A percentile compares a stretch with the other conserved stretches of the same genome.
phyloP scores from a whole-genome alignment of 352 stramenopile genomes.

The Pythium rhizo-oryzae region DNA sequence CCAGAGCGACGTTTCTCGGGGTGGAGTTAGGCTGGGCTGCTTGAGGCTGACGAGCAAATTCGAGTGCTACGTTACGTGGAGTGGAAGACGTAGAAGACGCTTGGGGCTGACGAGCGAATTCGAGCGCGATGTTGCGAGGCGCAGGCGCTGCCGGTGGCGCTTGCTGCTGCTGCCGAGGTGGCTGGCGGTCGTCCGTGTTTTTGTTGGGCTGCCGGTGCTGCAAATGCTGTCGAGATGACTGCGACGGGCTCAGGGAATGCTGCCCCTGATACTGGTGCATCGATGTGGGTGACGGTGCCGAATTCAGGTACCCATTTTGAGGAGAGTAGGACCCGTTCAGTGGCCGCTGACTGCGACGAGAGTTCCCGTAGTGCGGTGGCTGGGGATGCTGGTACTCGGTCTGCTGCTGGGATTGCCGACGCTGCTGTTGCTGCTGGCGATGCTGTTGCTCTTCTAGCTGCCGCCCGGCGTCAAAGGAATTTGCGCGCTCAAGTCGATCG shows the following conservation, averaged over 20 bases:
- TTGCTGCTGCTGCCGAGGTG: neutral
- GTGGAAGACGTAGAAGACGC: neutral
- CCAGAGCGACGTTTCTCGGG: slow-evolving; percentile 20
- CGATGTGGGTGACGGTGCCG: slow-evolving; percentile 25
- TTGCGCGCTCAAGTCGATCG: slow-evolving; percentile 24
- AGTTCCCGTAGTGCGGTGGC: slow-evolving; percentile 14
- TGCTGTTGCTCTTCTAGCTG: slow-evolving; percentile 25
- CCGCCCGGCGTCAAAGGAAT: slow-evolving; percentile 25
- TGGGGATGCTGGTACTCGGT: slow-evolving; percentile 11
- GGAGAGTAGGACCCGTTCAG: slow-evolving; percentile 33
- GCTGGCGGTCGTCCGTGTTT: neutral
- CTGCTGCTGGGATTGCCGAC: slow-evolving; percentile 18
- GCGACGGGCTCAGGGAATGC: slow-evolving; percentile 27
- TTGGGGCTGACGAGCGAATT: slow-evolving; percentile 6
- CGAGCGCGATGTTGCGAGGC: slow-evolving; percentile 15
- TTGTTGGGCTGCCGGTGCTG: neutral
- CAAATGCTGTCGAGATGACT: slow-evolving; percentile 14
- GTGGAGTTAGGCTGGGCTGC: neutral
- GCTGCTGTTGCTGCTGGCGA: slow-evolving; percentile 27
- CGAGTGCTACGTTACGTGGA: slow-evolving; percentile 20
- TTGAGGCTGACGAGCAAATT: slow-evolving; percentile 15
- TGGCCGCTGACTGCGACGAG: slow-evolving; percentile 26
- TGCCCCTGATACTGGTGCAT: slow-evolving; percentile 33
- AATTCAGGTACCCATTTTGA: slow-evolving; percentile 22
- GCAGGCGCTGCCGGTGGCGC: slow-evolving; percentile 11